Evolutionary conservation across 345 rosid genomes (phyloP), one percentile per base, ranked within the genome.

Genomic region (Psidium friedrichsthalianum): DNA sequence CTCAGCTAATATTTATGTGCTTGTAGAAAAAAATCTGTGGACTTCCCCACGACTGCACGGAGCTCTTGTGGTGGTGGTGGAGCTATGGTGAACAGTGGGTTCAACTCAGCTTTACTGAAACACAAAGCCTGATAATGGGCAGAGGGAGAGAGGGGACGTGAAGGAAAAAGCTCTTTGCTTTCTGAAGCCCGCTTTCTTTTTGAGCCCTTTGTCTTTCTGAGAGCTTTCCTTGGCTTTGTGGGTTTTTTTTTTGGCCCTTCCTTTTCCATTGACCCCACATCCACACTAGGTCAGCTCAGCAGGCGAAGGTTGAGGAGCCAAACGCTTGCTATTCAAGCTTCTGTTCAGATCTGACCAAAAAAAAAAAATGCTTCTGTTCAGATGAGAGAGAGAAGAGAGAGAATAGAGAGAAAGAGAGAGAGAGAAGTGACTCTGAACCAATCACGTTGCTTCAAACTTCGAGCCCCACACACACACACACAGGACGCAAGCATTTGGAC

Each of bases 171-270:
- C 36, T 89, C 89, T 85, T 90, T 89, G 95, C 95, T 94, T 94
- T 93, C 95, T 91, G 94, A 93, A 83, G 90, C 90, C 90, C 92
- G 90, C 95, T 92, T 93, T 90, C 86, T 86, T 86, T 84, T 89
- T 36, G 86, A 89, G 92, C 91, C 86, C 87, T 94, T 90, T 89
- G 86, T 82, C 86, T 90, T 90, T 87, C 84, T 82, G 56, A 54
- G 40, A 49, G 83, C 53, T 27, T 51, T 47, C 56, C 56, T 82
- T 24, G 56, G 61, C 56, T 56, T 82, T 56, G 78, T 69, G 78
- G 78, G 2, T 32, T 32, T 82, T 25, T 21, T 51, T 44, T 78
- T 49, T 49, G 51, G 51, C 52, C 54, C 21, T 82, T 21, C 47
- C 44, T 69, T 69, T 69, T 55, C 58, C 29, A 29, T 82, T 82